A percentile compares a stretch with the other conserved stretches of the same genome.
Evolutionary conservation across 2,329 filamentous ascomycete genomes (phyloP).

Genomic region (Penicillium brasilianum): DNA sequence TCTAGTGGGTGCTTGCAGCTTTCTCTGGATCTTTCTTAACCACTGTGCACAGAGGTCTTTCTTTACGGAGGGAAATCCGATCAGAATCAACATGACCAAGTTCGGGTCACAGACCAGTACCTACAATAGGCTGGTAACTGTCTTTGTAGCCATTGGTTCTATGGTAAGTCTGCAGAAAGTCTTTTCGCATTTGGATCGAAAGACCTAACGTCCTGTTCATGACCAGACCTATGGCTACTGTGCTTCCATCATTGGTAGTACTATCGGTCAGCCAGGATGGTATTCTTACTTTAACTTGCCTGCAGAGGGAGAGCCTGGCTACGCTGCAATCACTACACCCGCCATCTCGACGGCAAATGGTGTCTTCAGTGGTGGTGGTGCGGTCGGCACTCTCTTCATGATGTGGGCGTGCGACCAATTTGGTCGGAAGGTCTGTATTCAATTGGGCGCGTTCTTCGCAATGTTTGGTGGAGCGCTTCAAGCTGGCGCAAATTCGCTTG

Average conservation of each 20-base stretch:
- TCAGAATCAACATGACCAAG: conserved; percentile 32
- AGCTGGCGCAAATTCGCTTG: conserved; percentile 51
- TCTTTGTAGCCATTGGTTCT: conserved; percentile 48
- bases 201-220: conserved; percentile 7
- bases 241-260: conserved; percentile 57
- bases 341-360: conserved; percentile 57
- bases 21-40: conserved; percentile 7
- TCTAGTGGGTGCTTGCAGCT: conserved; percentile 6
- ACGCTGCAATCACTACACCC: conserved; percentile 52
- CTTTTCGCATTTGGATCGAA: neutral
- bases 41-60: neutral
- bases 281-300: conserved; percentile 57
- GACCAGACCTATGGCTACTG: conserved; percentile 57
- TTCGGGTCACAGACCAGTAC: conserved; percentile 44
- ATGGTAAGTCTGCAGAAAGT: conserved; percentile 37
- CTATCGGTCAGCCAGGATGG: conserved; percentile 60
- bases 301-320: conserved; percentile 49
- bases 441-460: conserved; percentile 52
- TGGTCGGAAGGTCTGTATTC: conserved; percentile 54
- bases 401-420: conserved; percentile 56
- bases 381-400: conserved; percentile 54
- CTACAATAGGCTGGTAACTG: conserved; percentile 47
- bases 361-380: conserved; percentile 56
- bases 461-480: conserved; percentile 56
- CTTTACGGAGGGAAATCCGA: neutral